A percentile compares a stretch with the other conserved stretches of the same genome.
These are phyloP conservation scores for Penicillium frequentans DNA, from an alignment of 2,329 filamentous ascomycete species.

Conservation along the genomic window DNA sequence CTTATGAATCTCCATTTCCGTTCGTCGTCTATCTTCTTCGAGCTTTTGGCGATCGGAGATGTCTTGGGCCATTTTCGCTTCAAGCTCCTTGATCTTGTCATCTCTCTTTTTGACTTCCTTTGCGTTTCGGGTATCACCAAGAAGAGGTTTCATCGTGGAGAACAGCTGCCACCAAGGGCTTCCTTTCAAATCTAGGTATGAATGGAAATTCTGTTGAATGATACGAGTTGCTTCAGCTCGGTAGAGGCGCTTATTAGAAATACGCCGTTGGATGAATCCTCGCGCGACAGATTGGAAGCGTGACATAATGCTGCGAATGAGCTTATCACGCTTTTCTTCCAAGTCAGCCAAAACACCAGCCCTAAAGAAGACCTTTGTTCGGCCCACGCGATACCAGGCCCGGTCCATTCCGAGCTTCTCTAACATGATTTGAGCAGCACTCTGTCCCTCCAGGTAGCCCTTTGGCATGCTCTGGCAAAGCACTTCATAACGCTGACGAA, in stretches of 20 bases:
- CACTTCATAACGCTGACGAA: constrained; percentile 93
- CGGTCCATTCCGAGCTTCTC: constrained; percentile 84
- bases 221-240: constrained; percentile 92
- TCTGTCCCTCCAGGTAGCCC: constrained; percentile 87
- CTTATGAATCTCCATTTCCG: constrained; percentile 80
- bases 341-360: constrained; percentile 93
- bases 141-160: constrained; percentile 88
- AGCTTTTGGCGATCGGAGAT: constrained; percentile 71
- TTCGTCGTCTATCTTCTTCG: constrained; percentile 87
- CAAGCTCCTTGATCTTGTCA: constrained; percentile 85
- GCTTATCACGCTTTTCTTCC: constrained; percentile 88
- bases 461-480: constrained; percentile 85
- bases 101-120: constrained; percentile 94
- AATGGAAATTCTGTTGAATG: constrained; percentile 89
- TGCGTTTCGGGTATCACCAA: constrained; percentile 88
- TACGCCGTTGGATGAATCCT: constrained; percentile 83
- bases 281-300: constrained; percentile 89
- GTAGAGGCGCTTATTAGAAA: constrained; percentile 90
- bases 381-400: constrained; percentile 84
- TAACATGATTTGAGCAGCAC: constrained; percentile 79
- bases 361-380: constrained; percentile 98
- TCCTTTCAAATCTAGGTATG: constrained; percentile 83
- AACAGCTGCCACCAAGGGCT: constrained; percentile 98
- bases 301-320: constrained; percentile 92
- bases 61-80: constrained; percentile 79